Evolutionary conservation across 441 rosid genomes (phyloP).

Genomic region (Brassica balearica): DNA sequence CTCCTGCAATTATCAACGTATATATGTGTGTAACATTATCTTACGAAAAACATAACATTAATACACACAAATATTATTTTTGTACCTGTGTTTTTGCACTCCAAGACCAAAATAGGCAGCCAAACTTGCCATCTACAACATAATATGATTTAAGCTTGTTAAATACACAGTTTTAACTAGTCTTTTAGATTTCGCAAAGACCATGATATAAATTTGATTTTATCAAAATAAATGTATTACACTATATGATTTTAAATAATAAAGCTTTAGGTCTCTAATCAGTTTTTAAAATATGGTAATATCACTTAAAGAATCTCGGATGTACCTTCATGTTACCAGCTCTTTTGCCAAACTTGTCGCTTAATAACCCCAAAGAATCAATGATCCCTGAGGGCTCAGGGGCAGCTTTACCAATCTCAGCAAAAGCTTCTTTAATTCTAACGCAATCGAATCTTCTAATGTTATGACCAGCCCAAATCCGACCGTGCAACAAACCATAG

Average conservation of each 20-base stretch:
- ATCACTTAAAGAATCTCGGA: not conserved
- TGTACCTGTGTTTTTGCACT: conserved; percentile 82
- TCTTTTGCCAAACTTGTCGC: conserved; percentile 77
- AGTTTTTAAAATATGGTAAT: not conserved
- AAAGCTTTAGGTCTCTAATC: not conserved
- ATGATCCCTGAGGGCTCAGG: conserved; percentile 75
- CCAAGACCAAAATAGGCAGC: conserved; percentile 96
- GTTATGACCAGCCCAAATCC: conserved; percentile 97
- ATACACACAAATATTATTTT: not conserved
- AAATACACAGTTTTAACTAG: not conserved
- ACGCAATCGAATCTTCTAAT: conserved; percentile 85
- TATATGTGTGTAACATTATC: not conserved
- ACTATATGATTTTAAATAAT: not conserved
- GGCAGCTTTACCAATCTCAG: conserved; percentile 62
- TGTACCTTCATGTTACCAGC: conserved; percentile 97
- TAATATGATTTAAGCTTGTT: not conserved
- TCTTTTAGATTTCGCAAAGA: not conserved
- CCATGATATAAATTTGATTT: not conserved
- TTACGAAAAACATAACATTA: not conserved
- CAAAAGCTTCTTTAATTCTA: conserved; percentile 85
- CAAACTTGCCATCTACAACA: conserved; percentile 81
- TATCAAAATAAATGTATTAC: not conserved
- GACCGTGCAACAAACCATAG: conserved; percentile 65
- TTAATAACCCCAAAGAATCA: conserved; percentile 83
- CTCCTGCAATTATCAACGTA: conserved; percentile 53